Conservation (phyloP, 768 basidiomycete genomes). For the Rhodotorula babjevae region DNA sequence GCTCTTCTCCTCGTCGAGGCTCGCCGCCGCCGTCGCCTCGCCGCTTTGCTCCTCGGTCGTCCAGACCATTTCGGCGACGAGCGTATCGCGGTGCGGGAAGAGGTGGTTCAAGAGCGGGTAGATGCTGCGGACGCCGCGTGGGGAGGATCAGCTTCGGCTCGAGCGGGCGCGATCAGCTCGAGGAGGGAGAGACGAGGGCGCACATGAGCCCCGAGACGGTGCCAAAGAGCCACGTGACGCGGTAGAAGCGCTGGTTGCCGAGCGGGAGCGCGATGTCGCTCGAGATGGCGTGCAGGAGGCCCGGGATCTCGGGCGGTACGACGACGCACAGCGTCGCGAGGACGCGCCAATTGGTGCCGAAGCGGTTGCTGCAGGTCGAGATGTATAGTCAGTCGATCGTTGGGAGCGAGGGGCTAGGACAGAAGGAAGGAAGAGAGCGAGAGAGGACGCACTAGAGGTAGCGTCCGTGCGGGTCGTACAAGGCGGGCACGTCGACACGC, state of each 20-base stretch:
- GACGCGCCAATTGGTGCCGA: conserved; percentile 66
- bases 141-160: no score
- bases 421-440: not conserved
- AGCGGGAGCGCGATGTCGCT: conserved; percentile 57
- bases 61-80: conserved; percentile 5
- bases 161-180: not conserved
- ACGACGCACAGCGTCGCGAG: conserved; percentile 62
- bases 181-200: not conserved
- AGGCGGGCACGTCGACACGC: conserved; percentile 71
- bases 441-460: conserved; percentile 4
- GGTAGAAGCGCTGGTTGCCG: conserved; percentile 12
- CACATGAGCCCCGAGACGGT: not conserved
- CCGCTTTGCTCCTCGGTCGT: not conserved
- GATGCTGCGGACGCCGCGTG: no score
- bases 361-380: conserved; percentile 3
- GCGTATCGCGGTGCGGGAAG: conserved; percentile 11
- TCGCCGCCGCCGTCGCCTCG: not conserved
- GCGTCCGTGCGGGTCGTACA: conserved; percentile 69
- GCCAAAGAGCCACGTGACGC: conserved; percentile 10
- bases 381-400: not conserved
- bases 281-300: conserved; percentile 69
- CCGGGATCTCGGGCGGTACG: conserved; percentile 68
- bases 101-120: conserved; percentile 7
- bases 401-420: no score
- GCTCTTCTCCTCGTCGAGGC: conserved; percentile 13